Conservation (phyloP, 1,284 basidiomycete genomes). For the Xerocomus amazonicus region DNA sequence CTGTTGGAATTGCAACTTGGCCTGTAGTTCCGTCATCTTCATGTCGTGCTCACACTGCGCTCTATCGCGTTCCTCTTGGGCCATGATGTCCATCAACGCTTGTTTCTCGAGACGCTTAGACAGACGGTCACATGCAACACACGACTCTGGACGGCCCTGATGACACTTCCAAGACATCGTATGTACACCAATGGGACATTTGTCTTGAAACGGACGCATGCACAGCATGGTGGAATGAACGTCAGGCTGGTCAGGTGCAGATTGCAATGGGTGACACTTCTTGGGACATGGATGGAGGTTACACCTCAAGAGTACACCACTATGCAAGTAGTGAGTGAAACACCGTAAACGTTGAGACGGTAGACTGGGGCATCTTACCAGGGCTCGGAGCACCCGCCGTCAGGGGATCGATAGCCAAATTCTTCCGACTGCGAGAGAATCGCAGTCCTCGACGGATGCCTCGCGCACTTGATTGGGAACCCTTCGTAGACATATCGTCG, state of each 20-base stretch:
- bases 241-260: slow-evolving; percentile 28
- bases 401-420: slow-evolving; percentile 52
- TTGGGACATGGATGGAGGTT: slow-evolving; percentile 48
- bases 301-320: slow-evolving; percentile 45
- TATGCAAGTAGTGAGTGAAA: slow-evolving; percentile 20
- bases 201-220: slow-evolving; percentile 23
- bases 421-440: slow-evolving; percentile 40
- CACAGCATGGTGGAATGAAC: slow-evolving; percentile 50
- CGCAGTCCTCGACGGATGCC: slow-evolving; percentile 43
- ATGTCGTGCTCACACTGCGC: slow-evolving; percentile 33
- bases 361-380: slow-evolving; percentile 40
- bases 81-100: slow-evolving; percentile 28
- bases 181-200: slow-evolving; percentile 38
- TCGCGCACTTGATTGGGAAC: slow-evolving; percentile 53
- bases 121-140: slow-evolving; percentile 32
- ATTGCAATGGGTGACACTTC: slow-evolving; percentile 46
- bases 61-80: slow-evolving; percentile 34
- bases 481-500: slow-evolving; percentile 53
- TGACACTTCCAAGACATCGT: slow-evolving; percentile 36
- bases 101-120: slow-evolving; percentile 33
- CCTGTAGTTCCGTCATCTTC: slow-evolving; percentile 34
- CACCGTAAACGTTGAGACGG: background rate
- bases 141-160: slow-evolving; percentile 29
- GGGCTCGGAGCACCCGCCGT: slow-evolving; percentile 56
- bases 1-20: slow-evolving; percentile 27